Evolutionary conservation across 441 rosid species (phyloP), one percentile per base, ranked within the genome.

Genomic region (Erodium chrysanthum): DNA sequence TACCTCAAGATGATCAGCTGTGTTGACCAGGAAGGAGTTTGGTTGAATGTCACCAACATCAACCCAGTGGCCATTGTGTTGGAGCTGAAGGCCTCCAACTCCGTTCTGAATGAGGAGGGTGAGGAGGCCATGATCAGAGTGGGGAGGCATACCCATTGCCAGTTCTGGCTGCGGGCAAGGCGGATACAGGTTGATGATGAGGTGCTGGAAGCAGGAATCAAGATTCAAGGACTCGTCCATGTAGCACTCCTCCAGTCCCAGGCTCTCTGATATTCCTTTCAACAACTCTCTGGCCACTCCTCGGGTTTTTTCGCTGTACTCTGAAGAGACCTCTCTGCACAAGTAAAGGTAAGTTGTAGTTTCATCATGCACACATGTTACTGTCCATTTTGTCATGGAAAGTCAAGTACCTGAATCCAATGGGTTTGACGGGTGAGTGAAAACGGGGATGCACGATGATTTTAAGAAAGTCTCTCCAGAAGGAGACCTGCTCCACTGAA

Each of bases 391-490:
- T 33, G 37, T 33, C 7, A 33, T 3, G 0, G 0, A 2, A 29
- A 5, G 2, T 5, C 5, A 33, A 7, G 37, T 22, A 81, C 85
- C 90, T 84, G 78, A 82, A 80, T 4, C 71, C 56, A n/a, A 64
- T 3, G 4, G 88, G 88, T 6, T 76, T 80, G 66, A 5, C 7
- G 4, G 84, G 85, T 11, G 80, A 73, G 68, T 83, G 78, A 69
- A 84, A 84, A 2, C 66, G 50, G 29, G 88, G 85, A 59, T 84
- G 82, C 6, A 74, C 75, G 37, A 70, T 46, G 20, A 81, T 11
- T 80, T 80, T 86, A 15, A 86, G 80, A 70, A 74, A 80, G 73
- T 86, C 87, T 69, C 85, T 75, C 91, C 88, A 86, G 61, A 42
- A 79, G 9, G 77, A 66, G 4, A 76, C 71, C 20, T 81, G 58